Evolutionary conservation across 2,329 filamentous ascomycete genomes (phyloP).

Genomic region (Epichloe typhina): DNA sequence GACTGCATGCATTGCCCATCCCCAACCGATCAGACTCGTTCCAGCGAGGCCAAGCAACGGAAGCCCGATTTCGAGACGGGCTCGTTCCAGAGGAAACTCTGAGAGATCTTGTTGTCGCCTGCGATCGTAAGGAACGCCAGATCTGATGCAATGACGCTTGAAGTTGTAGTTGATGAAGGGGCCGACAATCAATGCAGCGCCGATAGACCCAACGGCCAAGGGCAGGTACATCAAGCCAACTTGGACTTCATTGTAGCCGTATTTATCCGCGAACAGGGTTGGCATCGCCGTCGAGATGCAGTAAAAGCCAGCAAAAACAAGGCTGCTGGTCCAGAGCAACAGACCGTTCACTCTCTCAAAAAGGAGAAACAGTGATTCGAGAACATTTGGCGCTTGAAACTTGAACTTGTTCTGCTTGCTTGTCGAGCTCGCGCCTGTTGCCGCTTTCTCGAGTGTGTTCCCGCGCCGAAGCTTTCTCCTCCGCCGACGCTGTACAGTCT

Average conservation of each 20-base stretch:
- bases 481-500: constrained; percentile 14
- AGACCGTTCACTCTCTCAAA: constrained; percentile 29
- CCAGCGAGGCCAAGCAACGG: constrained; percentile 38
- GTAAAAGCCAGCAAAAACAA: constrained; percentile 39
- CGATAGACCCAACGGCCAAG: constrained; percentile 34
- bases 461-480: background rate
- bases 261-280: constrained; percentile 33
- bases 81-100: constrained; percentile 38
- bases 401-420: constrained; percentile 16
- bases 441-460: background rate
- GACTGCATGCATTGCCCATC: constrained; percentile 34
- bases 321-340: constrained; percentile 29
- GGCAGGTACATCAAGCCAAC: constrained; percentile 42
- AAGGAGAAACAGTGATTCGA: constrained; percentile 27
- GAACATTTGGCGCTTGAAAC: constrained; percentile 27
- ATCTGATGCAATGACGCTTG: constrained; percentile 40
- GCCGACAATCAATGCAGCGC: constrained; percentile 34
- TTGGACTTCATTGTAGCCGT: constrained; percentile 42
- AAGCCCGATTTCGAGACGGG: constrained; percentile 33
- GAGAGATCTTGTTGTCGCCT: constrained; percentile 36
- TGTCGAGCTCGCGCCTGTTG: constrained; percentile 5
- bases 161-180: constrained; percentile 55
- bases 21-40: constrained; percentile 34
- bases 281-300: constrained; percentile 33
- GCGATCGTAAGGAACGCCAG: constrained; percentile 39